phyloP scores from a whole-genome alignment of 1,284 basidiomycete species.

The Schizophyllum commune region DNA sequence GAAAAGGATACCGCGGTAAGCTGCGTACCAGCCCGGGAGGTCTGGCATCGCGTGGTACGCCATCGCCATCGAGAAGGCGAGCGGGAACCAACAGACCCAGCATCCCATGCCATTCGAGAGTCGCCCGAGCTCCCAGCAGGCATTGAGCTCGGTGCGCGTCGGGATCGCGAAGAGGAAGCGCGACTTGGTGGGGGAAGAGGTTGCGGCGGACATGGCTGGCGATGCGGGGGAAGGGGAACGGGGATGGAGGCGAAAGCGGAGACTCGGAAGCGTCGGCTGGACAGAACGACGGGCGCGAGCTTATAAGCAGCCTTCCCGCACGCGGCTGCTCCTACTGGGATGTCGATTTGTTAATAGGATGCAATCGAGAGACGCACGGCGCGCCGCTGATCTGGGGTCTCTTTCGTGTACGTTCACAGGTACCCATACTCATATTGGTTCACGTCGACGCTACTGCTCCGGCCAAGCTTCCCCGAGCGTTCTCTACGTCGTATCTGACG shows the following conservation, averaged over 20 bases:
- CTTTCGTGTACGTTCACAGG: too few relatives aligned
- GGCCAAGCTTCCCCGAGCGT: too few relatives aligned
- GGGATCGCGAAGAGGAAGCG: conserved; percentile 4
- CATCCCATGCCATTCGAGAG: conserved; percentile 24
- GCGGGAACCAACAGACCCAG: conserved; percentile 24
- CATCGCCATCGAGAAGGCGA: conserved; percentile 25
- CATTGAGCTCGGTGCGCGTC: conserved; percentile 12
- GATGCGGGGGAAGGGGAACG: background rate
- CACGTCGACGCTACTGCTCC: too few relatives aligned
- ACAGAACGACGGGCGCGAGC: background rate
- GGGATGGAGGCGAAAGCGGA: background rate
- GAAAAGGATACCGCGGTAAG: conserved; percentile 15
- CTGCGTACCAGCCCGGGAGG: conserved; percentile 11
- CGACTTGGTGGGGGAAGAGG: background rate
- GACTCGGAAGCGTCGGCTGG: background rate
- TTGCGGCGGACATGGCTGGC: background rate
- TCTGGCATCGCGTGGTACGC: conserved; percentile 18
- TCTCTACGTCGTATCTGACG: too few relatives aligned
- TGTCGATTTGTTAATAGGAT: too few relatives aligned
- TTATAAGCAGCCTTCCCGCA: background rate
- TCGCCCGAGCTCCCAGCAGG: conserved; percentile 25
- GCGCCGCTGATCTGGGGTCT: too few relatives aligned
- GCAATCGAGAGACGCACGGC: too few relatives aligned
- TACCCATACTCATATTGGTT: too few relatives aligned
- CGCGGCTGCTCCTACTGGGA: too few relatives aligned